Conservation (phyloP, 148 eudicot species). For the Simmondsia chinensis region DNA sequence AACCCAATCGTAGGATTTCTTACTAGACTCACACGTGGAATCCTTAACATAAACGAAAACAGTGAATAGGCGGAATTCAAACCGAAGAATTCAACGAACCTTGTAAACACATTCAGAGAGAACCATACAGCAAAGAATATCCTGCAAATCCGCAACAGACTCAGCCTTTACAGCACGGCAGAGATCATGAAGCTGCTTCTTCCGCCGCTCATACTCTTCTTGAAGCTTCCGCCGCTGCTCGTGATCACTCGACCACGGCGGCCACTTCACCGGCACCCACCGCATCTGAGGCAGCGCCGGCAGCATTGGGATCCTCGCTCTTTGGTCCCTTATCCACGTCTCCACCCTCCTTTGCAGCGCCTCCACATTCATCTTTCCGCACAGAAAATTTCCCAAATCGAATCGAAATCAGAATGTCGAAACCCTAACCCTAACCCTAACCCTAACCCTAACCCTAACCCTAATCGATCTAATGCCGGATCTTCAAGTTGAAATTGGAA, state of each 20-base stretch:
- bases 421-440: constrained; percentile 21
- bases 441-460: too few species aligned
- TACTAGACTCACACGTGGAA: too few species aligned
- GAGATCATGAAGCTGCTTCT: constrained; percentile 56
- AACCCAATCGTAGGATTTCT: too few species aligned
- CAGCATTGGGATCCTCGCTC: constrained; percentile 47
- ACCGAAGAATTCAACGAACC: constrained; percentile 19
- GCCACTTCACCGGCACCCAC: constrained; percentile 54
- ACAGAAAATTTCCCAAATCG: constrained; percentile 6
- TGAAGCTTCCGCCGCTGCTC: constrained; percentile 59
- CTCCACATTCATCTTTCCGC: constrained; percentile 47
- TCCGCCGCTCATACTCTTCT: constrained; percentile 56
- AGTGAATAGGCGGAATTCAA: neutral
- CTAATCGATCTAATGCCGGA: too few species aligned
- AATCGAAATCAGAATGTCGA: neutral
- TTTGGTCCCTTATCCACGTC: constrained; percentile 74
- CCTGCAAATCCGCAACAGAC: constrained; percentile 84
- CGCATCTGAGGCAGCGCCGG: constrained; percentile 43
- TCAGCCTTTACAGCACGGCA: constrained; percentile 75
- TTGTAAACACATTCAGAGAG: constrained; percentile 94
- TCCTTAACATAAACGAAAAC: too few species aligned
- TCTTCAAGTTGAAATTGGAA: too few species aligned
- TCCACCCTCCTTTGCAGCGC: constrained; percentile 59
- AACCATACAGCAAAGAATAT: constrained; percentile 87
- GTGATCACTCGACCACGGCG: constrained; percentile 68